Evolutionary conservation across 1,139 yeast genomes (phyloP).

Genomic region (Zygoascus sp.): DNA sequence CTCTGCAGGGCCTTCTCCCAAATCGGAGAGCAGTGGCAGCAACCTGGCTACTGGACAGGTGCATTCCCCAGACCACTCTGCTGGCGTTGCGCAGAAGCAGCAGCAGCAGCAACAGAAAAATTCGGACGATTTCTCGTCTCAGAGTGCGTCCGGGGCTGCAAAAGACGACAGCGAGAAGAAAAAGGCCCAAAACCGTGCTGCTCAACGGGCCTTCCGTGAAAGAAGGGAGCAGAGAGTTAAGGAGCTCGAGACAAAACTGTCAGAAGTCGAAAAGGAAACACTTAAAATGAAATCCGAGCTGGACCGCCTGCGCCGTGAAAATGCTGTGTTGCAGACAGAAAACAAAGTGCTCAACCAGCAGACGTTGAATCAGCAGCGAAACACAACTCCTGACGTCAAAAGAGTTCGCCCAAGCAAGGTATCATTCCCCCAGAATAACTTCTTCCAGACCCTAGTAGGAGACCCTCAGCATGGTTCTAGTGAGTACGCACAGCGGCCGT

Average conservation of each 20-base stretch:
- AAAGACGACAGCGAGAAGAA: conserved; percentile 50
- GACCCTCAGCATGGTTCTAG: conserved; percentile 13
- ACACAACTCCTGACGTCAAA: neutral
- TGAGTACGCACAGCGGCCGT: conserved; percentile 16
- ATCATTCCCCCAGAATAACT: conserved; percentile 26
- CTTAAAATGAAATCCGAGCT: conserved; percentile 49
- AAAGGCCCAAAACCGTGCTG: conserved; percentile 83
- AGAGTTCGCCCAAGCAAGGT: conserved; percentile 6
- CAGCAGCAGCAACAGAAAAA: too few relatives aligned
- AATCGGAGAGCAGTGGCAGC: conserved; percentile 2
- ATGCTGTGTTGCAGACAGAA: conserved; percentile 53
- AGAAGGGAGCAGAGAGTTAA: conserved; percentile 71
- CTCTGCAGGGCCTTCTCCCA: conserved; percentile 6
- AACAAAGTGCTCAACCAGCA: conserved; percentile 45
- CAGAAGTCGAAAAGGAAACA: conserved; percentile 57
- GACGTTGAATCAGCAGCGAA: conserved; percentile 4
- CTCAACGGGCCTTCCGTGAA: conserved; percentile 85
- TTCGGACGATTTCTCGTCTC: neutral
- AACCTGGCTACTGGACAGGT: neutral
- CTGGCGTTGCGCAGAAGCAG: neutral
- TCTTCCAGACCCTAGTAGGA: conserved; percentile 23
- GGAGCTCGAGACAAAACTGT: conserved; percentile 59
- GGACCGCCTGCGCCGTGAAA: conserved; percentile 50
- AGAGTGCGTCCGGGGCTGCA: neutral
- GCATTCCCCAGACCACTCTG: neutral